Percentiles rank a stretch among this genome's conserved stretches.
Evolutionary conservation across 129 eudicot genomes (phyloP).

Genomic region (Flaveria bidentis): DNA sequence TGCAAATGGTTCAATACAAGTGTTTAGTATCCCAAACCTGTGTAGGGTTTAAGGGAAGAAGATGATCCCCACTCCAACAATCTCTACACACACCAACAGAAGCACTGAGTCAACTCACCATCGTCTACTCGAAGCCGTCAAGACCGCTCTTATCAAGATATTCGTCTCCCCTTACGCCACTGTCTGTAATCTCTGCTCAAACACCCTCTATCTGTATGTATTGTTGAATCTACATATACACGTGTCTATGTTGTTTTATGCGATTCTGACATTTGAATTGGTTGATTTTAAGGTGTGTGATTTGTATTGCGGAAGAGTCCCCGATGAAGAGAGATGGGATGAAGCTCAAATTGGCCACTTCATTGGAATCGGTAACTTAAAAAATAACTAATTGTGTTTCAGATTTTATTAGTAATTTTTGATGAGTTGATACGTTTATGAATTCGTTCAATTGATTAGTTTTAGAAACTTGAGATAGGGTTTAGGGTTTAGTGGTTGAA

Average conservation of each 20-base stretch:
- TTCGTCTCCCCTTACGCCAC: constrained; percentile 93
- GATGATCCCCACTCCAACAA: constrained; percentile 31
- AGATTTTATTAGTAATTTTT: background rate
- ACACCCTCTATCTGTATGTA: constrained; percentile 1
- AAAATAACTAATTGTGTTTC: background rate
- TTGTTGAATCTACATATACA: background rate
- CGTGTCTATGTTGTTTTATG: background rate
- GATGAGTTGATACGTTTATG: constrained; percentile 5
- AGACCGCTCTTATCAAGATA: constrained; percentile 80
- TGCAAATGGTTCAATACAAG: background rate
- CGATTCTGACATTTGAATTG: background rate
- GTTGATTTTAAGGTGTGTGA: constrained; percentile 69
- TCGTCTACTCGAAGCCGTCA: constrained; percentile 68
- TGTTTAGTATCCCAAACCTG: background rate
- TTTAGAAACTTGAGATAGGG: background rate
- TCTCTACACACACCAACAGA: constrained; percentile 31
- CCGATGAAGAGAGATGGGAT: constrained; percentile 80
- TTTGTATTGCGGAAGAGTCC: constrained; percentile 81
- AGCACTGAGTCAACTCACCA: constrained; percentile 57
- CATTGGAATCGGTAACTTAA: constrained; percentile 77
- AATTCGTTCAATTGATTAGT: background rate
- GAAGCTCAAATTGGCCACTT: constrained; percentile 94
- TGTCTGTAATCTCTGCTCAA: constrained; percentile 33
- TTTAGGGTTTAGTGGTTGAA: constrained; percentile 3
- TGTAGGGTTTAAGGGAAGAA: constrained; percentile 35